phyloP scores from a whole-genome alignment of 106 monocot genomes.

The Acorus gramineus region DNA sequence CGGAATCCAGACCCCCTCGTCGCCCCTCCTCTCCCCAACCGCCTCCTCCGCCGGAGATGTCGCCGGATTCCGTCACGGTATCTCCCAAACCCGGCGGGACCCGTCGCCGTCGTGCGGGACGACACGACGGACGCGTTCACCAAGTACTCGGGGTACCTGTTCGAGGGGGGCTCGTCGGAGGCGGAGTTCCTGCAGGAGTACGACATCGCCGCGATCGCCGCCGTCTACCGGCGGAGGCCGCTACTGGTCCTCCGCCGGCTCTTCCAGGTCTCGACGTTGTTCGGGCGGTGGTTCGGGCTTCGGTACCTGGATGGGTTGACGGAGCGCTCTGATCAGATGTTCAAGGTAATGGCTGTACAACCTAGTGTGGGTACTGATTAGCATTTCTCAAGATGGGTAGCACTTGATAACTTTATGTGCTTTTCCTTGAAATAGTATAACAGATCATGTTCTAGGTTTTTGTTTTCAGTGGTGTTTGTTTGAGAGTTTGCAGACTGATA shows the following conservation, averaged over 20 bases:
- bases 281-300: conserved; percentile 68
- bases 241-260: conserved; percentile 59
- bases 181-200: conserved; percentile 58
- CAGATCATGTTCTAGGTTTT: neutral
- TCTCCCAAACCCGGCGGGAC: neutral
- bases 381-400: neutral
- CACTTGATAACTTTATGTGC: no score
- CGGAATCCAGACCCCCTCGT: neutral
- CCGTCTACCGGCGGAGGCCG: conserved; percentile 66
- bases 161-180: conserved; percentile 56
- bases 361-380: neutral
- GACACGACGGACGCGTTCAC: conserved; percentile 79
- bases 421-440: no score
- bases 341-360: conserved; percentile 36
- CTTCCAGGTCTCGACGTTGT: conserved; percentile 48
- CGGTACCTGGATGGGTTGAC: conserved; percentile 51
- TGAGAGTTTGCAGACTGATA: neutral
- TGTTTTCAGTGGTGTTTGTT: neutral
- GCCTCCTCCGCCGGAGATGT: neutral
- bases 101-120: neutral
- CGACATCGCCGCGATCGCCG: conserved; percentile 33
- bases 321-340: conserved; percentile 83
- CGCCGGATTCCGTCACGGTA: no score
- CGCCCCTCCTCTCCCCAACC: neutral
- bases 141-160: conserved; percentile 86